Evolutionary conservation across 768 basidiomycete genomes (phyloP), one percentile per base, ranked within the genome.

Genomic region (Coprinopsis strossmayeri): DNA sequence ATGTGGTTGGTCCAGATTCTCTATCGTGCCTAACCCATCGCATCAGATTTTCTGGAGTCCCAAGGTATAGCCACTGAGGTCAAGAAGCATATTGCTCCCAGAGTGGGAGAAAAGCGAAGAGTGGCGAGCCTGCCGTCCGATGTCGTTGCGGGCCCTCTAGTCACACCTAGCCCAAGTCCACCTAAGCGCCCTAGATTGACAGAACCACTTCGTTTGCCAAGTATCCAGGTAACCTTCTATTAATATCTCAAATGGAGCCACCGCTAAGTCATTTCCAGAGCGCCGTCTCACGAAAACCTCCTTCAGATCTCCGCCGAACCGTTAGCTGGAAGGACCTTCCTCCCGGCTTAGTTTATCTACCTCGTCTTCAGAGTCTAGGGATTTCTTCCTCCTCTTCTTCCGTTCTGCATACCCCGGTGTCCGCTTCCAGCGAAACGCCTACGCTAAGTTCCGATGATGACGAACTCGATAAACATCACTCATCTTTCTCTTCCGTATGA

Each of bases 61-160:
- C 78, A 79, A 60, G 76, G 78, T 1, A 81, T 81, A 37, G 66
- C 73, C 53, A 53, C 68, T 0, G 65, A 70, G 39, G 55, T 56
- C 21, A 51, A 48, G n/a, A 54, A 49, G 5, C 53, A 55, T 20
- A 27, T 61, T 1, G 40, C 57, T 17, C 53, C 40, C 11, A 51
- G 57, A 27, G 52, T 53, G 11, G 58, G 46, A 28, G 61, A 59
- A 37, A 48, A 57, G 20, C 48, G 71, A 25, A 69, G 72, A 24
- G 63, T 73, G 9, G 65, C 66, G 20, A 75, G 74, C 49, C 64
- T 71, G 39, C 72, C 74, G 7, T 43, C 50, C 11, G 59, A 53
- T 30, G 54, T 55, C 7, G 46, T 55, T 13, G 26, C 21, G 17
- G 38, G 53, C 24, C 45, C 48, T 13, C 20, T 45, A 20, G 28